Evolutionary conservation across 2,329 filamentous ascomycete species (phyloP), one percentile per base, ranked within the genome.

Genomic region (Sporothrix schenckii): DNA sequence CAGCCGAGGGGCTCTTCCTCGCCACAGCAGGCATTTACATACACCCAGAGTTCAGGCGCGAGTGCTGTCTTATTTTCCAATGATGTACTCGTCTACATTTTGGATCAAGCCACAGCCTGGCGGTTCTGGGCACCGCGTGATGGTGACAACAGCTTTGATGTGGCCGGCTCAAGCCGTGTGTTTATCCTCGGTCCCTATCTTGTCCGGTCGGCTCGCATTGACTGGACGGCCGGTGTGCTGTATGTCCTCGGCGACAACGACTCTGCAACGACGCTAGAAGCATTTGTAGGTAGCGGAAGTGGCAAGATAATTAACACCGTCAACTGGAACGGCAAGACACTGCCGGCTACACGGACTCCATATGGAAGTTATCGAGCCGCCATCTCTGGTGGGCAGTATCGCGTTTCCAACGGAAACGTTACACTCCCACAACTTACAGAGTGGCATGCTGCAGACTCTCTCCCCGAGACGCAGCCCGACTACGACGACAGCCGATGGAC

Each of bases 401-500:
- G 81, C 6, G 75, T 74, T n/a, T 11, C 53, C 24, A 34, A 58
- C 0, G 41, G 60, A 13, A 13, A 47, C 16, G 77, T 86, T n/a
- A 75, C 74, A 0, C 77, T 87, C 0, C 85, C 86, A 3, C 66
- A 75, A 3, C 75, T 87, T n/a, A 41, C 60, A 16, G 2, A 75
- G 77, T 88, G 86, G 84, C 81, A 81, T 68, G 80, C 81, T 1
- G 82, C 82, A 27, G 88, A 94, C 77, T 87, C 86, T 0, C 85
- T 95, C 0, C 92, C 92, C 0, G 92, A 94, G 76, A 81, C 92
- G 7, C 77, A 85, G 65, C 73, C 82, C 0, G 79, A 78, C 1
- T 94, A 93, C 74, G 87, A 92, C 68, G 92, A 95, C 77, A 85
- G 85, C 3, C 78, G 79, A 6, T 95, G 92, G 92, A 83, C 83